Evolutionary conservation across 2,329 filamentous ascomycete species (phyloP).

Genomic region (Nannizziopsis barbatae): DNA sequence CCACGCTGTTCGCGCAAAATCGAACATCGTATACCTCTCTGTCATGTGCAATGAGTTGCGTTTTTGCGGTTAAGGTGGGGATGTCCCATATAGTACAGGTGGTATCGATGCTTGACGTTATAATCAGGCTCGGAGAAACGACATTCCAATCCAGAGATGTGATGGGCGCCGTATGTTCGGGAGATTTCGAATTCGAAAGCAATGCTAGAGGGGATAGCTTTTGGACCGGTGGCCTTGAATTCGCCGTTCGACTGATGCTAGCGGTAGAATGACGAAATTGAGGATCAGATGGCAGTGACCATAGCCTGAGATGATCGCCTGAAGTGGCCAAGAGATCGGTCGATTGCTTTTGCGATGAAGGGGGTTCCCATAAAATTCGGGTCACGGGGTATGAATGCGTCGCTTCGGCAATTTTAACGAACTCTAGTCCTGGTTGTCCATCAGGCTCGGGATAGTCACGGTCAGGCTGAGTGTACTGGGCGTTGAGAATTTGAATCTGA

Average conservation of each 20-base stretch:
- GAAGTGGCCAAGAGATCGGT: constrained; percentile 92
- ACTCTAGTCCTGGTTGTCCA: constrained; percentile 70
- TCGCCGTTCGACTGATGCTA: constrained; percentile 57
- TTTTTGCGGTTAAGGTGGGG: constrained; percentile 92
- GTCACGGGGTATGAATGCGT: constrained; percentile 97
- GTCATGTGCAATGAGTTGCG: constrained; percentile 94
- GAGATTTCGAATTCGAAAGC: constrained; percentile 94
- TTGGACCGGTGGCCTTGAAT: constrained; percentile 51
- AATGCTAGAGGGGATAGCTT: constrained; percentile 89
- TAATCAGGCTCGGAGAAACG: constrained; percentile 90
- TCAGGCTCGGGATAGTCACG: constrained; percentile 51
- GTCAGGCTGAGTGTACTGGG: constrained; percentile 60
- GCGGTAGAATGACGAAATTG: constrained; percentile 49
- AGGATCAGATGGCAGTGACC: constrained; percentile 58
- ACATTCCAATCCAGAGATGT: constrained; percentile 98
- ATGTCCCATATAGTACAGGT: constrained; percentile 99
- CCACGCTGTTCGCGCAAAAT: constrained; percentile 96
- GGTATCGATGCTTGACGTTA: constrained; percentile 96
- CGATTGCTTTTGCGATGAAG: constrained; percentile 85
- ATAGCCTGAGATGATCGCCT: constrained; percentile 83
- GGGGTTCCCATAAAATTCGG: constrained; percentile 87
- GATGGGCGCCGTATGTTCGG: constrained; percentile 90
- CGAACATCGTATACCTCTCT: constrained; percentile 98
- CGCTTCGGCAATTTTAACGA: constrained; percentile 86
- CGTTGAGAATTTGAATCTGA: constrained; percentile 94